A percentile compares a stretch with the other conserved stretches of the same genome.
Evolutionary conservation across 768 basidiomycete species (phyloP).

Genomic region (Naematelia aurantialba): DNA sequence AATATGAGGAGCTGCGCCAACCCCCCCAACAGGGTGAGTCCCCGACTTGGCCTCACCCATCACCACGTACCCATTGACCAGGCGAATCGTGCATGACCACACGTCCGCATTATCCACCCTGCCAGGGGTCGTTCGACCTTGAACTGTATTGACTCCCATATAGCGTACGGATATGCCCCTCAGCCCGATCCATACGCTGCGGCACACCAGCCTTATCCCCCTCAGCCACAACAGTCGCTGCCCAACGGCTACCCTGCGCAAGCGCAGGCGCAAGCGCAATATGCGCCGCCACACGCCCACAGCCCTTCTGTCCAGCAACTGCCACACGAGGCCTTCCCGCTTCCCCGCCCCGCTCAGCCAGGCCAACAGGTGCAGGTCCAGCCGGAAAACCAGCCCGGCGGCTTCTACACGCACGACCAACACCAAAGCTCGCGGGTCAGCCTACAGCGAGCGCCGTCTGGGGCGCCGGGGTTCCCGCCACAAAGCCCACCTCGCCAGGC

Average conservation of each 20-base stretch:
- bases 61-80: no score
- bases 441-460: conserved; percentile 39
- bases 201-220: conserved; percentile 41
- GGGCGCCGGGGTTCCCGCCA: conserved; percentile 38
- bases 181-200: conserved; percentile 39
- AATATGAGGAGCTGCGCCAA: conserved; percentile 92
- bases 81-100: no score
- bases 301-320: neutral
- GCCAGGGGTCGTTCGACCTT: no score
- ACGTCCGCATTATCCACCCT: no score
- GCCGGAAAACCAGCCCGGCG: conserved; percentile 4
- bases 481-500: conserved; percentile 42
- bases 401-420: conserved; percentile 27
- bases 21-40: conserved; percentile 18
- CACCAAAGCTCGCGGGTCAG: conserved; percentile 4
- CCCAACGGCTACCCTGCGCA: conserved; percentile 14
- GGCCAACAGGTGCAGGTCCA: conserved; percentile 1
- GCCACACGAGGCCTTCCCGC: neutral
- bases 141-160: no score
- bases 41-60: no score
- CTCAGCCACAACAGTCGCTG: conserved; percentile 28
- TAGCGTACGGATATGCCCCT: conserved; percentile 38
- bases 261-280: conserved; percentile 15
- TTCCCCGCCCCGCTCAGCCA: neutral
- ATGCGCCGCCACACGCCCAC: conserved; percentile 5